phyloP scores from a whole-genome alignment of 192 early-diverging fungal genomes.

The Umbelopsis sp. region DNA sequence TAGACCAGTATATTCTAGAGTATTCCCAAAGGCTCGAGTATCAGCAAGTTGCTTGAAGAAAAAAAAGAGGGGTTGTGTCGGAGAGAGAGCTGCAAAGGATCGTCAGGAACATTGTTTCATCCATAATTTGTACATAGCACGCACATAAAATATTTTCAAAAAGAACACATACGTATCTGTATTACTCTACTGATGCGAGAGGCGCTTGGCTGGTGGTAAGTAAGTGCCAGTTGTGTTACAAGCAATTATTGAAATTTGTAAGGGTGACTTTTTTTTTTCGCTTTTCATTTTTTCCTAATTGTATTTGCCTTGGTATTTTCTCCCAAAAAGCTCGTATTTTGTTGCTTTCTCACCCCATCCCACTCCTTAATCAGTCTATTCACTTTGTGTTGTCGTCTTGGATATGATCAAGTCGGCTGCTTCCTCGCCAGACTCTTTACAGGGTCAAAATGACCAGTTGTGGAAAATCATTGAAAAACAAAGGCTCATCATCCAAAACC shows the following conservation, averaged over 20 bases:
- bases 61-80: neutral
- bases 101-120: neutral
- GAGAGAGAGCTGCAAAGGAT: no score
- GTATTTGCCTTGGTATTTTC: no score
- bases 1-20: neutral
- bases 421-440: conserved; percentile 11
- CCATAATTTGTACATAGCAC: neutral
- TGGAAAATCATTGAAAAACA: conserved; percentile 95
- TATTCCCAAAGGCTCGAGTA: neutral
- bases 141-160: no score
- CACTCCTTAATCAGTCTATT: neutral
- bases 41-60: neutral
- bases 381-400: conserved; percentile 7
- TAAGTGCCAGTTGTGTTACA: neutral
- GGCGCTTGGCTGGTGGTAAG: neutral
- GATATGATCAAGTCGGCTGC: conserved; percentile 18
- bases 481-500: conserved; percentile 81
- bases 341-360: neutral
- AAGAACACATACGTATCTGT: no score
- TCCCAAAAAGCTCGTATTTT: no score
- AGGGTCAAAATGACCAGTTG: conserved; percentile 78
- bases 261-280: conserved; percentile 16
- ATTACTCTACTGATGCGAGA: no score
- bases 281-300: neutral
- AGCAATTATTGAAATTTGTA: neutral